Percentiles rank a stretch among this genome's conserved stretches.
Evolutionary conservation across 2,329 filamentous ascomycete genomes (phyloP).

Genomic region (Exophiala bonariae): DNA sequence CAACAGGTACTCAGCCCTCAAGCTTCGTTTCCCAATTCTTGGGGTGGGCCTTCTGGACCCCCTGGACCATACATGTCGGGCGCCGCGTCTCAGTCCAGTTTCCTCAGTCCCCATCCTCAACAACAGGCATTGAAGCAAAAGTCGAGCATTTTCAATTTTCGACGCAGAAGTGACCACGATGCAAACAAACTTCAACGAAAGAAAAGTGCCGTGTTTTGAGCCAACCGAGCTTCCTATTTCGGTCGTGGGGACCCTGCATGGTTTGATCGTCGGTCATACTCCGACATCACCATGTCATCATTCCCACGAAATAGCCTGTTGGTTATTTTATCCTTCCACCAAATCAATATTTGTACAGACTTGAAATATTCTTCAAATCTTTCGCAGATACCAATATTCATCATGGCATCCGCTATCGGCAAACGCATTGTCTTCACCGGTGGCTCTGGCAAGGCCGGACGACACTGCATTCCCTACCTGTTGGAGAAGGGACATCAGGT

Average conservation of each 20-base stretch:
- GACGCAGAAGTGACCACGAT: constrained; percentile 35
- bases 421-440: constrained; percentile 55
- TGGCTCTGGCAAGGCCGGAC: constrained; percentile 57
- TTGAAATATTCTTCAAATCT: not conserved
- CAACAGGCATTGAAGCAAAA: constrained; percentile 35
- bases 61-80: constrained; percentile 31
- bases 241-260: not conserved
- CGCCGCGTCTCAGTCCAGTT: constrained; percentile 22
- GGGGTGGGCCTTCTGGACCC: constrained; percentile 7
- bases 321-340: not conserved
- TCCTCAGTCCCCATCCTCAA: constrained; percentile 17
- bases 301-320: not conserved
- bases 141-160: constrained; percentile 47
- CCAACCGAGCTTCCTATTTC: constrained; percentile 18
- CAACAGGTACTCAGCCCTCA: constrained; percentile 10
- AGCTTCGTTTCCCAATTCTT: constrained; percentile 7
- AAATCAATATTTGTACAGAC: not conserved
- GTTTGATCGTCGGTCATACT: constrained; percentile 10
- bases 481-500: constrained; percentile 52
- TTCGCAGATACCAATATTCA: not conserved
- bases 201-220: constrained; percentile 47
- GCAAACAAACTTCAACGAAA: constrained; percentile 42
- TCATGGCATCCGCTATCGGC: constrained; percentile 21
- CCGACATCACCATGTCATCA: constrained; percentile 17
- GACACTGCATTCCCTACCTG: constrained; percentile 56